Evolutionary conservation across 148 eudicot species (phyloP).

Genomic region (Spergularia bocconei): DNA sequence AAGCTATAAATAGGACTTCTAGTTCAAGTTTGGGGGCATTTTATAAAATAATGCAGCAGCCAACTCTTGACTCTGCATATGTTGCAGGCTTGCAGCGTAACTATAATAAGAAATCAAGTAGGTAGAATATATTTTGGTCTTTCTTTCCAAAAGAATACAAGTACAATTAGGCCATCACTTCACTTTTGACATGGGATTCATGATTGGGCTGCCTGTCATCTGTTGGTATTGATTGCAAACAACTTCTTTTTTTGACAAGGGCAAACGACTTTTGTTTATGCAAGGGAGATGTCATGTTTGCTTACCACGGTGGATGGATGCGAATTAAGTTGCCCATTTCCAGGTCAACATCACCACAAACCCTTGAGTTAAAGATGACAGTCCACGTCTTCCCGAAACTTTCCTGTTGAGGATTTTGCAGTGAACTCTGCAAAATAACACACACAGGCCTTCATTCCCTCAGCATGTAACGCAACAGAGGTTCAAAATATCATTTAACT

Average conservation of each 20-base stretch:
- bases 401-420: conserved; percentile 35
- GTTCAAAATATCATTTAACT: background rate
- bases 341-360: conserved; percentile 69
- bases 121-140: conserved; percentile 5
- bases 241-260: background rate
- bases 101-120: background rate
- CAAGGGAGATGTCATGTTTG: conserved; percentile 7
- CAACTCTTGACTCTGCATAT: background rate
- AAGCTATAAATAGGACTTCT: background rate
- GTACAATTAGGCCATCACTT: background rate
- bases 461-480: conserved; percentile 2
- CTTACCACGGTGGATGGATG: conserved; percentile 79
- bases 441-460: conserved; percentile 1
- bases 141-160: background rate
- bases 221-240: background rate
- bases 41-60: conserved; percentile 2
- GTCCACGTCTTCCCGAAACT: conserved; percentile 39
- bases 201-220: background rate
- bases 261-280: background rate
- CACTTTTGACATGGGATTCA: background rate
- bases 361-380: conserved; percentile 64
- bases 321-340: conserved; percentile 63
- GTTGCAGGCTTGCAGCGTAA: background rate
- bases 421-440: conserved; percentile 45
- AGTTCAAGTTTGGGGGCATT: background rate